Conservation (phyloP, 2,329 filamentous ascomycete species). For the Trichoderma citrinoviride region DNA sequence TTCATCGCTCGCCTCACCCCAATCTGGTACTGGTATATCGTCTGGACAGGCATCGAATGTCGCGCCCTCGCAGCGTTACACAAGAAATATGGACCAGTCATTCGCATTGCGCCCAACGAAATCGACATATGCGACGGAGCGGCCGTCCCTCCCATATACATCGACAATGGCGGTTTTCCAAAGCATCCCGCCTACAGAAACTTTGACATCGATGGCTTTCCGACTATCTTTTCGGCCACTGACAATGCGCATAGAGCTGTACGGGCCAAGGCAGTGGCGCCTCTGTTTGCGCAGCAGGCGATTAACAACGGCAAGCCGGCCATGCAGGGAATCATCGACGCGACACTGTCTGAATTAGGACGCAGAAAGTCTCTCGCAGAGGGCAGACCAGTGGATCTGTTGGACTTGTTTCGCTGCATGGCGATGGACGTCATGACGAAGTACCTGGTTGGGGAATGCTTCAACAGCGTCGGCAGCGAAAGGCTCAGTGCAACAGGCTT, state of each 20-base stretch:
- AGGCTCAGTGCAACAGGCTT: background rate
- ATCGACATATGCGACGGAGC: background rate
- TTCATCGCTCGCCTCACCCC: background rate
- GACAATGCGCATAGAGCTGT: background rate
- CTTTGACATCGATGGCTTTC: background rate
- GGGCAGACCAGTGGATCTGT: background rate
- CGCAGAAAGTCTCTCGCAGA: background rate
- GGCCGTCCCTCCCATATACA: background rate
- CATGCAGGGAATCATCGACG: background rate
- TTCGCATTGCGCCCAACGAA: background rate
- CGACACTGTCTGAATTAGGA: background rate
- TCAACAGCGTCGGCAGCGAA: background rate
- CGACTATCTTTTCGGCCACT: background rate
- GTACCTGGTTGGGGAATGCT: background rate
- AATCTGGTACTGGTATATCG: background rate
- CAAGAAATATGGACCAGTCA: background rate
- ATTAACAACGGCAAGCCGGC: background rate
- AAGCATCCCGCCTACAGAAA: background rate
- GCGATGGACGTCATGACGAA: background rate
- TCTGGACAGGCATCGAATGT: background rate
- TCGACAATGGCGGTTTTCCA: background rate
- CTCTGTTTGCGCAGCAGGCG: slow-evolving; percentile 2
- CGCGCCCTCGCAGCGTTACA: background rate
- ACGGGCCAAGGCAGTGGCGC: background rate
- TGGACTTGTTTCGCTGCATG: background rate